These are phyloP conservation scores for Closterium sp. DNA, from an alignment of 139 green algal genomes.

Conservation along the genomic window DNA sequence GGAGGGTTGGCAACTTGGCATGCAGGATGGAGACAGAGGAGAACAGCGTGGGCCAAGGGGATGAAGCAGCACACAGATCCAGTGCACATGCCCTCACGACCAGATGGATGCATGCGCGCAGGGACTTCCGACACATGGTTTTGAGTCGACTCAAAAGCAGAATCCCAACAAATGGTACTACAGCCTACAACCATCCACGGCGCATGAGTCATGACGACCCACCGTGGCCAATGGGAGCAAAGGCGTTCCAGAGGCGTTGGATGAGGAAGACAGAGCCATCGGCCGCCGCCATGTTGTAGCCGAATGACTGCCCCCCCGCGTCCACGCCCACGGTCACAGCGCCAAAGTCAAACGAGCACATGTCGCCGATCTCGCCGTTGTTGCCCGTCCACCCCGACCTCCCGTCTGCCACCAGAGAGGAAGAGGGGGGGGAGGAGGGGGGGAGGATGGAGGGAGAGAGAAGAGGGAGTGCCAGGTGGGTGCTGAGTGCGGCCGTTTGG, in stretches of 20 bases:
- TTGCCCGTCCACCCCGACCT: not conserved
- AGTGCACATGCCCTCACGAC: too few relatives aligned
- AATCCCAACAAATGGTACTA: not conserved
- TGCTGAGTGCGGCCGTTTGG: not conserved
- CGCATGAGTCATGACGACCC: too few relatives aligned
- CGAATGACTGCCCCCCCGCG: not conserved
- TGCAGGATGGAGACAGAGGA: too few relatives aligned
- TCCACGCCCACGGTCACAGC: not conserved
- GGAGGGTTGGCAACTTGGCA: too few relatives aligned
- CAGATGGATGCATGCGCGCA: too few relatives aligned
- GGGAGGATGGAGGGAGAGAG: too few relatives aligned
- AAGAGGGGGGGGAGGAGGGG: not conserved
- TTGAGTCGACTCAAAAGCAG: not conserved
- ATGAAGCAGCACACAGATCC: too few relatives aligned
- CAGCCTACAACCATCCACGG: not conserved
- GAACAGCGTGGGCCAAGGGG: too few relatives aligned
- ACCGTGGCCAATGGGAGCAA: not conserved
- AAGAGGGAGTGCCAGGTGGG: not conserved
- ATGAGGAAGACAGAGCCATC: not conserved
- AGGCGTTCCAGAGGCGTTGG: constrained; percentile 5
- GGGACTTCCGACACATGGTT: too few relatives aligned
- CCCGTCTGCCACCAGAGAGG: not conserved
- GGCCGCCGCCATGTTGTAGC: not conserved
- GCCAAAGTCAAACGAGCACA: constrained; percentile 8
- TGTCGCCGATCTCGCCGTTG: not conserved